Percentiles rank a stretch among this genome's conserved stretches.
Evolutionary conservation across 2,329 filamentous ascomycete genomes (phyloP).

Genomic region (Parastagonospora nodorum): DNA sequence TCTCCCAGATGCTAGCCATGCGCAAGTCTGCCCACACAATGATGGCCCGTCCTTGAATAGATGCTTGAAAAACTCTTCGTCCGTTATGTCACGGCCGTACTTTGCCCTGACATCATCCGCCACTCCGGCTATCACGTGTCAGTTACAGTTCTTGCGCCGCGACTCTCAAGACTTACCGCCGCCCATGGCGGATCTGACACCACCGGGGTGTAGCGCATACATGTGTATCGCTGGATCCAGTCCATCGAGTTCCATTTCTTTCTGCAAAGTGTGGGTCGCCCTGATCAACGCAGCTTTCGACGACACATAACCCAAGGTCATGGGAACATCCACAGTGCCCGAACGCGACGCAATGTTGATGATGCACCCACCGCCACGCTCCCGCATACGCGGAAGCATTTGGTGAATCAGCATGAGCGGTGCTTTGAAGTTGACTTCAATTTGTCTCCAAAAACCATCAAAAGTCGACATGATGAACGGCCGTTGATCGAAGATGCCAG

Average conservation of each 20-base stretch:
- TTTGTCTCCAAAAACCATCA: slow-evolving; percentile 33
- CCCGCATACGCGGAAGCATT: slow-evolving; percentile 27
- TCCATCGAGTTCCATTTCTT: slow-evolving; percentile 34
- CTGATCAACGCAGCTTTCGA: slow-evolving; percentile 36
- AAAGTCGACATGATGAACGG: slow-evolving; percentile 35
- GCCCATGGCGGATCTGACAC: slow-evolving; percentile 34
- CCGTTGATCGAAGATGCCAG: slow-evolving; percentile 31
- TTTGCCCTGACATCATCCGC: slow-evolving; percentile 30
- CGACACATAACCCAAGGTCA: slow-evolving; percentile 37
- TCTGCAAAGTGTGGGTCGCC: slow-evolving; percentile 36
- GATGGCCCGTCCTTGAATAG: slow-evolving; percentile 35
- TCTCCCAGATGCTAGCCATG: slow-evolving; percentile 32
- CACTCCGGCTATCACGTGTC: slow-evolving; percentile 19
- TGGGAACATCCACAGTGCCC: slow-evolving; percentile 38
- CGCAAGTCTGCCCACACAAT: slow-evolving; percentile 39
- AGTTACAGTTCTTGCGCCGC: background rate
- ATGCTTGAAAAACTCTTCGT: slow-evolving; percentile 30
- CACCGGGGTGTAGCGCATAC: slow-evolving; percentile 39
- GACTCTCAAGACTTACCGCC: slow-evolving; percentile 23
- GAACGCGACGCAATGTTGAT: slow-evolving; percentile 38
- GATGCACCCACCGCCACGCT: slow-evolving; percentile 33
- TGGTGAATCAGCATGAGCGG: slow-evolving; percentile 34
- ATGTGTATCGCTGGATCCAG: slow-evolving; percentile 34
- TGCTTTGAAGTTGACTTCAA: slow-evolving; percentile 42
- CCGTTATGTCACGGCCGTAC: slow-evolving; percentile 28